Evolutionary conservation across 1,284 basidiomycete genomes (phyloP), one percentile per base, ranked within the genome.

Genomic region (Termitomyces sp.): DNA sequence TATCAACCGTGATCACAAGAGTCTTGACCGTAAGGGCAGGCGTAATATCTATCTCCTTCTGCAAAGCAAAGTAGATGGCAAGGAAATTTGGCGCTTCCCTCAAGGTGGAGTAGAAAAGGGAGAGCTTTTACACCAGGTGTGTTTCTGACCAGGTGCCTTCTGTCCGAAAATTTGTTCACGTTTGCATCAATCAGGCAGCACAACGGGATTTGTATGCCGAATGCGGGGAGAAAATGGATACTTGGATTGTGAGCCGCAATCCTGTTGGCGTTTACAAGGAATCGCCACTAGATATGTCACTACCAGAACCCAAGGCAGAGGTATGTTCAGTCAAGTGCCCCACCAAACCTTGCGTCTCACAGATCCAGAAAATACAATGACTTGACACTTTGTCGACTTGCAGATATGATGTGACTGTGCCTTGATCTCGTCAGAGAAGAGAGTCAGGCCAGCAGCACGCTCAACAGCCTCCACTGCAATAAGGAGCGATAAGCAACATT

Each of bases 391-490:
- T 8, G 89, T 84, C 9, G 84, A 83, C 65, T 84, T 79, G 77
- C 96, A 99, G 44, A 99, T 88, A 64, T 91, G 88, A 64, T 86
- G 93, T 9, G 92, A 86, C n/a, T 75, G 72, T 19, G 69, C 60
- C 69, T 96, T 97, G 63, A 98, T 72, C 28, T 81, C 80, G 40
- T 91, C 85, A 1, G 94, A 92, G 74, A 99, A 94, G 33, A 99
- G 74, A 1, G 81, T 86, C 46, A 99, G 77, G 0, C 96, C 96
- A 0, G 96, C 88, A 4, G 93, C 91, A 24, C 85, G 83, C 72
- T 99, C 97, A 38, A 99, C 93, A 0, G 85, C 79, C 54, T 97
- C 94, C 51, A 97, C 90, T 90, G 60, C 8, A 41, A 49, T 35
- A 19, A 10, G 26, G 18, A 39, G 11, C 16, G 1, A 24, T 42